phyloP scores from a whole-genome alignment of 768 basidiomycete genomes.

The Lanmaoa rubissima region DNA sequence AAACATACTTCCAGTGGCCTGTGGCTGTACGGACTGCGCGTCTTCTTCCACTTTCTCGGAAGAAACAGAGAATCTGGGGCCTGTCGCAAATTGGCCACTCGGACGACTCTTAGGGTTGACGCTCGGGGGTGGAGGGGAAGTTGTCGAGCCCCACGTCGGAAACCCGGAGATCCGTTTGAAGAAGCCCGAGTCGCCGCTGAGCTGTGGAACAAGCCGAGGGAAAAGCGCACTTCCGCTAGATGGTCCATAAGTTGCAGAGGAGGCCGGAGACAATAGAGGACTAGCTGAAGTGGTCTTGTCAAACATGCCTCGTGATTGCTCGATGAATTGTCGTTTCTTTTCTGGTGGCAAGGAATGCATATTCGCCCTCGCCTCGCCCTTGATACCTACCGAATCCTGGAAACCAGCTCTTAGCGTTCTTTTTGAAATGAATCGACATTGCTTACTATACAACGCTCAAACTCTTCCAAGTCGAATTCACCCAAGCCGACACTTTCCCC shows the following conservation, averaged over 20 bases:
- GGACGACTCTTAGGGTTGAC: conserved; percentile 33
- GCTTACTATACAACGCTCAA: conserved; percentile 71
- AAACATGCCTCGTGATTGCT: conserved; percentile 45
- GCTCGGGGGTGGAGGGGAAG: conserved; percentile 34
- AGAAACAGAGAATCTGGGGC: conserved; percentile 23
- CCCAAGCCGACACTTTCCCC: conserved; percentile 27
- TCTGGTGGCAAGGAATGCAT: conserved; percentile 62
- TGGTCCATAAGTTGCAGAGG: conserved; percentile 57
- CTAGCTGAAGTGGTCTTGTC: conserved; percentile 33
- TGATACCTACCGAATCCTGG: conserved; percentile 74
- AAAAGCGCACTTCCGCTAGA: conserved; percentile 54
- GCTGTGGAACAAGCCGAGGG: conserved; percentile 67
- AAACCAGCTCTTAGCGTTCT: conserved; percentile 5
- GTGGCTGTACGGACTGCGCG: conserved; percentile 49
- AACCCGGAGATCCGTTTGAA: conserved; percentile 66
- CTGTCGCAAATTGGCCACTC: conserved; percentile 38
- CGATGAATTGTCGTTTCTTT: conserved; percentile 66
- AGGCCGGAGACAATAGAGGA: conserved; percentile 29
- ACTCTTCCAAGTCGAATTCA: conserved; percentile 45
- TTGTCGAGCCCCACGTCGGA: conserved; percentile 52
- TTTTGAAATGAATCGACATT: neutral
- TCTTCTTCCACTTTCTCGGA: conserved; percentile 30
- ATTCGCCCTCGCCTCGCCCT: conserved; percentile 60
- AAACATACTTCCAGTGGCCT: conserved; percentile 76
- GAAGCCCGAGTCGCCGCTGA: conserved; percentile 68